Evolutionary conservation across 2,329 filamentous ascomycete species (phyloP).

Genomic region (Ceratocystis cubensis): DNA sequence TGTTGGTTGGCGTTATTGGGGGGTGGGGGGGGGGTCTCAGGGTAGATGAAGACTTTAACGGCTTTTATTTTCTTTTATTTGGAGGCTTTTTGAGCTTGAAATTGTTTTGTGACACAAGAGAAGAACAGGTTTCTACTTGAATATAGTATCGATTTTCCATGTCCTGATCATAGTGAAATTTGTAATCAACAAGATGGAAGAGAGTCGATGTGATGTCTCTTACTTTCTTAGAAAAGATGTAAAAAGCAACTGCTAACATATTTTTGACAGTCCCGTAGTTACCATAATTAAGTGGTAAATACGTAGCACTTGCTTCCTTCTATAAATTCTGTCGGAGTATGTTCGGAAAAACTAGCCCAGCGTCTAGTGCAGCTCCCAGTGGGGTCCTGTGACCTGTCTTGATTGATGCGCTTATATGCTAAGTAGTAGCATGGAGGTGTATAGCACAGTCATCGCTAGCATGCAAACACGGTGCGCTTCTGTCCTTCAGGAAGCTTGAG

Average conservation of each 20-base stretch:
- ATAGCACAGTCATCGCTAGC: background rate
- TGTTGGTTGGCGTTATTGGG: background rate
- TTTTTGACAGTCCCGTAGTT: background rate
- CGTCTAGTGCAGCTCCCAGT: background rate
- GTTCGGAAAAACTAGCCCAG: background rate
- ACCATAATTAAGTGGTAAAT: background rate
- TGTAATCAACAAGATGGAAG: too few relatives aligned
- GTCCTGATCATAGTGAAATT: background rate
- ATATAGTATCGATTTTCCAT: background rate
- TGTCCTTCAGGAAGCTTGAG: background rate
- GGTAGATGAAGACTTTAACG: background rate
- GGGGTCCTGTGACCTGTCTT: background rate
- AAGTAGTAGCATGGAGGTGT: too few relatives aligned
- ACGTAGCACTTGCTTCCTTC: background rate
- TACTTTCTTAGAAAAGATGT: background rate
- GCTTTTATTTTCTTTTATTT: conserved; percentile 6
- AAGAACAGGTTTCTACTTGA: background rate
- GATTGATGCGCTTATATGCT: conserved; percentile 3
- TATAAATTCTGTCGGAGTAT: background rate
- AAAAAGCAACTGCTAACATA: background rate
- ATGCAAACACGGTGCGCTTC: background rate
- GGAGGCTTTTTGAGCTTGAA: background rate
- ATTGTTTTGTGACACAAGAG: background rate
- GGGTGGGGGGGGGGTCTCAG: too few relatives aligned
- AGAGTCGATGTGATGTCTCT: too few relatives aligned